A percentile compares a stretch with the other conserved stretches of the same genome.
Evolutionary conservation across 441 rosid genomes (phyloP).

Genomic region (Isatis lusitanica): DNA sequence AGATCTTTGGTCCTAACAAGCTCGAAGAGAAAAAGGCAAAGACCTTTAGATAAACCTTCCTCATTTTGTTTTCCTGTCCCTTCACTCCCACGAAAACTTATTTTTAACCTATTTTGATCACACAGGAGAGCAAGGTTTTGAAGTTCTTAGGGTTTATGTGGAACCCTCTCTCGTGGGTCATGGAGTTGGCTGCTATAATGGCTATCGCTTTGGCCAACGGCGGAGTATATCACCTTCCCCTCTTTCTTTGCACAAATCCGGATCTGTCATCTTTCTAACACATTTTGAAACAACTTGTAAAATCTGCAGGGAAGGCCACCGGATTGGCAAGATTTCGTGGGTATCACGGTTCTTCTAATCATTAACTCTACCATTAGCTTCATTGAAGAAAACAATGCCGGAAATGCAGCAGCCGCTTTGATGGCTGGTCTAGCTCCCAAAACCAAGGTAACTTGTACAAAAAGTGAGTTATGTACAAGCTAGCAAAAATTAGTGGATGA

Average conservation of each 20-base stretch:
- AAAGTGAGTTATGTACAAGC: neutral
- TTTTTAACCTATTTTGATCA: neutral
- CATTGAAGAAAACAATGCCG: constrained; percentile 76
- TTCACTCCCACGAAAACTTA: constrained; percentile 7
- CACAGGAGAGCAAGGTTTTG: constrained; percentile 82
- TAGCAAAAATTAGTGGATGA: neutral
- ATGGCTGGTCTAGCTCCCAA: constrained; percentile 85
- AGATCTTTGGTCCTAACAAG: constrained; percentile 61
- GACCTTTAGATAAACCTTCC: neutral
- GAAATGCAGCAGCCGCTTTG: constrained; percentile 77
- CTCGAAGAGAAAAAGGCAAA: constrained; percentile 61
- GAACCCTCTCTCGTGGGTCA: constrained; percentile 72
- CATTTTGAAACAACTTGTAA: neutral
- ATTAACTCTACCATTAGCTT: constrained; percentile 76
- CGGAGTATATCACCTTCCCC: constrained; percentile 40
- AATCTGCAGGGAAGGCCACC: constrained; percentile 66
- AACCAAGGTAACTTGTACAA: constrained; percentile 45
- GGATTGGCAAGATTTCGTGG: constrained; percentile 77
- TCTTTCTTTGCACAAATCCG: neutral
- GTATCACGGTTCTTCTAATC: constrained; percentile 56
- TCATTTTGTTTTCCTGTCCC: neutral
- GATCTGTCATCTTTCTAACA: neutral
- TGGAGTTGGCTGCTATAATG: constrained; percentile 68
- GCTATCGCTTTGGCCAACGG: constrained; percentile 66
- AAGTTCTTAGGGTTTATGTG: constrained; percentile 64